These are phyloP conservation scores for Daldinia decipiens DNA, from an alignment of 495 filamentous ascomycete genomes.

Conservation along the genomic window DNA sequence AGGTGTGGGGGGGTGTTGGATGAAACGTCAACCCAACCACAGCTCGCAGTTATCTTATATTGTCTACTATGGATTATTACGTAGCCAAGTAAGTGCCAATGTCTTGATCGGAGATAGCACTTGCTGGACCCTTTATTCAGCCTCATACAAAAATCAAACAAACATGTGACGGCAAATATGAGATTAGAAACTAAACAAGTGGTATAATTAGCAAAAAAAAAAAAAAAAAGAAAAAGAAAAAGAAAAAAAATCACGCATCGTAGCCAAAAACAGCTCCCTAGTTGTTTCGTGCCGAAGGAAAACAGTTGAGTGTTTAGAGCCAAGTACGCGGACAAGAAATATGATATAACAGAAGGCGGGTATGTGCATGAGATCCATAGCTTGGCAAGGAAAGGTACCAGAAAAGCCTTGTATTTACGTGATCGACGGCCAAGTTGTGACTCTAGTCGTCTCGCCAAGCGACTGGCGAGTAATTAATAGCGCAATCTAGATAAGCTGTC, in stretches of 20 bases:
- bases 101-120: slow-evolving; percentile 17
- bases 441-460: slow-evolving; percentile 36
- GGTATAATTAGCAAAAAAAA: background rate
- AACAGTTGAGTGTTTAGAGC: slow-evolving; percentile 17
- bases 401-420: slow-evolving; percentile 32
- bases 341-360: slow-evolving; percentile 27
- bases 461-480: slow-evolving; percentile 46
- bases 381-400: slow-evolving; percentile 34
- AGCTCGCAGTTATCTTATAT: slow-evolving; percentile 15
- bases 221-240: too few species aligned
- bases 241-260: slow-evolving; percentile 11
- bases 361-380: slow-evolving; percentile 36
- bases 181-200: background rate
- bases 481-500: slow-evolving; percentile 46
- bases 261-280: background rate
- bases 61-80: slow-evolving; percentile 16
- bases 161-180: background rate
- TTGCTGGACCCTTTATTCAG: slow-evolving; percentile 20
- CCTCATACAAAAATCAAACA: slow-evolving; percentile 16
- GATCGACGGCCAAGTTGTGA: slow-evolving; percentile 32
- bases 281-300: slow-evolving; percentile 3
- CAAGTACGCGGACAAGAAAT: slow-evolving; percentile 18
- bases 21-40: slow-evolving; percentile 34
- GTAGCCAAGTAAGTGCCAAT: slow-evolving; percentile 29
- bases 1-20: slow-evolving; percentile 25